Evolutionary conservation across 1,139 yeast species (phyloP).

Genomic region (Yamadazyma jaroonii): DNA sequence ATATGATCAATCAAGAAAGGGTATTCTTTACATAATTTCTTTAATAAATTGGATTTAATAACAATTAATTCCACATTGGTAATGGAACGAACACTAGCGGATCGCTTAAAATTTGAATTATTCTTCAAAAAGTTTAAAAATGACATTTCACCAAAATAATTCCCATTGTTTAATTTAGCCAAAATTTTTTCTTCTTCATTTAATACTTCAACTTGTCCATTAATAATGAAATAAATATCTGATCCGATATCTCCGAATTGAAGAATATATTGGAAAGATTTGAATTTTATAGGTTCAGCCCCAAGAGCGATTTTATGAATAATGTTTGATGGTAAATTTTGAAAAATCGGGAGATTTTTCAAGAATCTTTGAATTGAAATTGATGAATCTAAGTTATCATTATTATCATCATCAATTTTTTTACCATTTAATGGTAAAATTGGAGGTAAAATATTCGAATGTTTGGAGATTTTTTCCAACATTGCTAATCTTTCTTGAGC

Average conservation of each 20-base stretch:
- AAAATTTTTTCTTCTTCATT: conserved; percentile 31
- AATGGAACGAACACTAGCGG: conserved; percentile 64
- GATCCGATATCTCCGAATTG: conserved; percentile 58
- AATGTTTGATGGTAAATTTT: conserved; percentile 52
- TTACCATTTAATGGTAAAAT: conserved; percentile 3
- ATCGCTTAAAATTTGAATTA: conserved; percentile 32
- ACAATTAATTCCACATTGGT: conserved; percentile 59
- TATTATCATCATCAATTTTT: background rate
- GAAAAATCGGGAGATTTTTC: conserved; percentile 56
- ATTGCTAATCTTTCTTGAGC: conserved; percentile 74
- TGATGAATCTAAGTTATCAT: conserved; percentile 37
- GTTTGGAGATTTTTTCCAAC: conserved; percentile 56
- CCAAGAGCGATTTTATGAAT: conserved; percentile 63
- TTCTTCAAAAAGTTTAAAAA: conserved; percentile 51
- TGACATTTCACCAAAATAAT: conserved; percentile 77
- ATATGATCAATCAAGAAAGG: conserved; percentile 61
- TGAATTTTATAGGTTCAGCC: conserved; percentile 52
- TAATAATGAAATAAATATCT: conserved; percentile 63
- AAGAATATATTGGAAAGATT: conserved; percentile 59
- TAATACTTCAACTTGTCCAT: conserved; percentile 70
- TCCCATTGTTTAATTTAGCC: conserved; percentile 60
- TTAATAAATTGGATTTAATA: conserved; percentile 51
- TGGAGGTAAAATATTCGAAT: conserved; percentile 9
- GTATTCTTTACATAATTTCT: conserved; percentile 51
- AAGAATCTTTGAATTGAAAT: conserved; percentile 57